Conservation (phyloP, 2,329 filamentous ascomycete genomes). For the Ramichloridium luteum region DNA sequence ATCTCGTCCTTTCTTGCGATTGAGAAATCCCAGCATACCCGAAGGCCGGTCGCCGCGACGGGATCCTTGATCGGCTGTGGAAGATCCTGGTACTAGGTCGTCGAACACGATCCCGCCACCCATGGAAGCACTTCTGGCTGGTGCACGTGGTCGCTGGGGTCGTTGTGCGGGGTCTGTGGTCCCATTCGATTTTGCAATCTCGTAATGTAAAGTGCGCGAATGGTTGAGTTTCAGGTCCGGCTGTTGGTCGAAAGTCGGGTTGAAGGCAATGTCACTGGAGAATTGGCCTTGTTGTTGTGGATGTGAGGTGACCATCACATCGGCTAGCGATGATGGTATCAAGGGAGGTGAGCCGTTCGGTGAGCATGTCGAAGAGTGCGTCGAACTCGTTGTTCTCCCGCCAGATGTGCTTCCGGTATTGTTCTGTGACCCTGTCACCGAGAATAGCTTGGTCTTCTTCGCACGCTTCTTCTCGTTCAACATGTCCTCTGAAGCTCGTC, state of each 20-base stretch:
- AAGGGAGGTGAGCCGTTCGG: conserved; percentile 38
- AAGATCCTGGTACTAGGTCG: no score
- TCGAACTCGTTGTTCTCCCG: neutral
- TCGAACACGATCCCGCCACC: conserved; percentile 82
- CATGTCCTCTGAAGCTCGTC: neutral
- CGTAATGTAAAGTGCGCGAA: neutral
- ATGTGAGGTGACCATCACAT: no score
- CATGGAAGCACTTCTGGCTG: conserved; percentile 60
- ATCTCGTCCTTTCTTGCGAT: conserved; percentile 76
- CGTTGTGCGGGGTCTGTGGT: conserved; percentile 4
- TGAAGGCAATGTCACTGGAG: no score
- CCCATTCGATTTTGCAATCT: no score
- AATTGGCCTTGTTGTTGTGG: no score
- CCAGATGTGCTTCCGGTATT: neutral
- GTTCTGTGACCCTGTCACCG: neutral
- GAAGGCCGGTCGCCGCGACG: conserved; percentile 43
- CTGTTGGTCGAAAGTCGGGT: no score
- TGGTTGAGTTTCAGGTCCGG: neutral
- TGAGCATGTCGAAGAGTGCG: conserved; percentile 35
- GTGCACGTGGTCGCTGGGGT: conserved; percentile 40
- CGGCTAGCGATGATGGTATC: neutral
- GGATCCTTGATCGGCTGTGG: conserved; percentile 55
- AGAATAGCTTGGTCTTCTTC: neutral
- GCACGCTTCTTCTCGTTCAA: neutral
- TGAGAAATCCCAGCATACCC: conserved; percentile 83